A percentile compares a stretch with the other conserved stretches of the same genome.
phyloP scores from a whole-genome alignment of 139 green algal genomes.

The Limnomonas spitsbergensis region DNA sequence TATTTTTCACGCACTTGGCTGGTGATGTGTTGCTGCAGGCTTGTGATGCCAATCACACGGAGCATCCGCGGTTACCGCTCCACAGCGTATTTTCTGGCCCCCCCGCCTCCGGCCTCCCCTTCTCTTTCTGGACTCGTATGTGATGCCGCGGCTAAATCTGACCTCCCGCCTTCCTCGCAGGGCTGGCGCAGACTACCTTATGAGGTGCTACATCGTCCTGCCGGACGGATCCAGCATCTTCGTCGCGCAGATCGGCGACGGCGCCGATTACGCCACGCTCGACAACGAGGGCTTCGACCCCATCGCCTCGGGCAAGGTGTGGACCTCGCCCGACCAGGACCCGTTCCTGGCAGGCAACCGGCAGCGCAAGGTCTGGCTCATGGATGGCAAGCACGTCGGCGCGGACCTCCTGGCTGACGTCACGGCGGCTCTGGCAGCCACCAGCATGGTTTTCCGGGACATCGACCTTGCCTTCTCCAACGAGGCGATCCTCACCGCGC shows the following conservation, averaged over 20 bases:
- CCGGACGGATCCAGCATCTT: conserved; percentile 2
- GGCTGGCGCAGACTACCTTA: conserved; percentile 10
- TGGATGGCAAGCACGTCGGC: background rate
- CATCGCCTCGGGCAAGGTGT: background rate
- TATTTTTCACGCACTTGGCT: too few species aligned
- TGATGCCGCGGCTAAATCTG: too few species aligned
- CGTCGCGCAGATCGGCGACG: conserved; percentile 15
- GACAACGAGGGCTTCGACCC: conserved; percentile 7
- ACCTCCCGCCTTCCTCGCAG: too few species aligned
- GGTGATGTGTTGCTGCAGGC: too few species aligned
- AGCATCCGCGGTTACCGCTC: too few species aligned
- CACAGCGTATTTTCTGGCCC: too few species aligned
- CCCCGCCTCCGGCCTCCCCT: too few species aligned
- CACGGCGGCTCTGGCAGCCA: conserved; percentile 1
- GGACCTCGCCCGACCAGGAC: conserved; percentile 13
- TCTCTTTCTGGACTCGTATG: too few species aligned
- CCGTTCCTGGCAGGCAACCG: background rate
- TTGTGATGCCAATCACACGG: too few species aligned
- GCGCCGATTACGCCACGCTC: background rate
- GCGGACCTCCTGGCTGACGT: conserved; percentile 8
- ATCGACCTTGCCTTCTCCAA: background rate
- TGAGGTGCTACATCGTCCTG: conserved; percentile 5
- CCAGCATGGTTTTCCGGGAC: background rate
- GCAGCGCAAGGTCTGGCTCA: background rate
- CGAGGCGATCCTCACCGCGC: background rate